phyloP scores from a whole-genome alignment of 306 rosid species.

The Medicago arabica region DNA sequence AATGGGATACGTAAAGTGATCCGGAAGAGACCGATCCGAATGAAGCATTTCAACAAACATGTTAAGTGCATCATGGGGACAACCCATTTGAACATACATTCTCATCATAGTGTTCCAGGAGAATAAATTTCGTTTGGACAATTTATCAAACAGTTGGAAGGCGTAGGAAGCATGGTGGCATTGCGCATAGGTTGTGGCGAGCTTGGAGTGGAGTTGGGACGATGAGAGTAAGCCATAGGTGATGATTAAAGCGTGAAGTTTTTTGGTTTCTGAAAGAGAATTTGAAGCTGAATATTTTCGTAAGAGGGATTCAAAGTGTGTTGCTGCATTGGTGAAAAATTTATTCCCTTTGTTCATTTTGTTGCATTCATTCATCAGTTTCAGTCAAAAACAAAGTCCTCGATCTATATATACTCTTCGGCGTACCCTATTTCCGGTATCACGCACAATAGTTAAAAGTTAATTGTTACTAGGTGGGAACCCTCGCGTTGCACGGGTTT shows the following conservation, averaged over 20 bases:
- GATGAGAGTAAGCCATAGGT: constrained; percentile 54
- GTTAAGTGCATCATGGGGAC: constrained; percentile 56
- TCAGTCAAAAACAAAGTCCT: not conserved
- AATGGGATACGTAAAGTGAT: constrained; percentile 67
- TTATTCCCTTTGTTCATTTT: constrained; percentile 44
- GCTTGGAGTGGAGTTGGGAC: constrained; percentile 53
- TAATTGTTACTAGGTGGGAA: too few relatives aligned
- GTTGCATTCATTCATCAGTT: constrained; percentile 34
- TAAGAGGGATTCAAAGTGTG: constrained; percentile 48
- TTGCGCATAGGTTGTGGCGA: constrained; percentile 60
- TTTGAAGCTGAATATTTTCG: constrained; percentile 53
- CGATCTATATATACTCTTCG: not conserved
- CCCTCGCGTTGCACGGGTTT: too few relatives aligned
- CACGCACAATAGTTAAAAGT: too few relatives aligned
- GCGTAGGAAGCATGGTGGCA: constrained; percentile 64
- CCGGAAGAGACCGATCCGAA: constrained; percentile 54
- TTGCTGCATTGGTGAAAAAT: constrained; percentile 23
- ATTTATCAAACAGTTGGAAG: constrained; percentile 60
- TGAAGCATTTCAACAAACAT: constrained; percentile 67
- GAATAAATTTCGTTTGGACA: constrained; percentile 54
- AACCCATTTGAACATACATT: constrained; percentile 54
- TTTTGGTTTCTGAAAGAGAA: constrained; percentile 62
- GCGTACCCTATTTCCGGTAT: too few relatives aligned
- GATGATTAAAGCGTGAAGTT: constrained; percentile 64
- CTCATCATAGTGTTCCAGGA: constrained; percentile 65